Evolutionary conservation across 2,329 filamentous ascomycete species (phyloP), one percentile per base, ranked within the genome.

Genomic region (Ophiocordyceps camponoti-leonardi): DNA sequence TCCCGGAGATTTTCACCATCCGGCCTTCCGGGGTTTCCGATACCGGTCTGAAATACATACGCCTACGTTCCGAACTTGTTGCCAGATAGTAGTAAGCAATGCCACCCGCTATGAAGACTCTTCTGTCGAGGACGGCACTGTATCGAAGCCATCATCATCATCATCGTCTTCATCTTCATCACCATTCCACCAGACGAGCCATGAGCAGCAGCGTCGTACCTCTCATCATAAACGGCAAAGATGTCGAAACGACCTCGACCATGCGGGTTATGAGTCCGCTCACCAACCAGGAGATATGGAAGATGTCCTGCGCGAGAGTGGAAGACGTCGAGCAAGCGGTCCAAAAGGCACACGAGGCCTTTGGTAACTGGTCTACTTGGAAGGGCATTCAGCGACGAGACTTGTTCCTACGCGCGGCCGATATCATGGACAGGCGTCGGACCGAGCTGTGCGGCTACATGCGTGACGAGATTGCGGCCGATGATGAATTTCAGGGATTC

Each of bases 321-420:
- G 61, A 65, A 2, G 67, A 75, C 50, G 79, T 79, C 26, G 61
- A 72, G 18, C 61, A 65, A 11, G 72, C 79, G 11, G 61, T 69
- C 45, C 52, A 60, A 23, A 62, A 68, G 6, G 83, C 84, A 1
- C 67, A 77, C n/a, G 66, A 68, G 14, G 84, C 86, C 1, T 81
- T 85, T 60, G 72, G 72, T 41, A 63, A 71, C 48, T 94, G 86
- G 86, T 69, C 72, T 41, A 73, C 72, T 51, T 73, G 73, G 3
- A 77, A 75, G 42, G 73, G 79, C 1, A 56, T 66, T 22, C 57
- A 69, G 22, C 80, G 83, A 37, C 77, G 83, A 33, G 74, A 81
- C 51, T 77, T 93, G 50, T 69, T 93, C 48, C 65, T 82, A 47
- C 78, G 76, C 57, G 79, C 82, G 0, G 79, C 81, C 11, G 75